Evolutionary conservation across 306 rosid genomes (phyloP).

Genomic region (Crotalaria pallida): DNA sequence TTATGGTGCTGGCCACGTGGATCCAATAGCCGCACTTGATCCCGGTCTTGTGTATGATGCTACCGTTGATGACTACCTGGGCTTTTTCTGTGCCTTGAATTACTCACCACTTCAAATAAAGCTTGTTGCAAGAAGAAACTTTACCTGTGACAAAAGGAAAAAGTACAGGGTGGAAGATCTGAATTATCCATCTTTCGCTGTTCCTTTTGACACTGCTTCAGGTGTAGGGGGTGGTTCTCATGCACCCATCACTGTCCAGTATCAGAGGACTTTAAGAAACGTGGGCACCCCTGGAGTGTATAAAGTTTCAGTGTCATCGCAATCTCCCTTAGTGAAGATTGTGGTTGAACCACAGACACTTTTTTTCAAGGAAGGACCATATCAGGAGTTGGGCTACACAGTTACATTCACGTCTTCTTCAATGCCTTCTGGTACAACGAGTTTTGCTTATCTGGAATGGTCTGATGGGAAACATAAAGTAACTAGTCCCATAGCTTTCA

Average conservation of each 20-base stretch:
- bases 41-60: conserved; percentile 84
- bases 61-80: conserved; percentile 54
- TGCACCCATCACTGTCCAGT: conserved; percentile 38
- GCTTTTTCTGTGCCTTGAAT: conserved; percentile 76
- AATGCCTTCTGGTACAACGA: conserved; percentile 52
- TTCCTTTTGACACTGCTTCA: conserved; percentile 56
- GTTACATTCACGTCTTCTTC: conserved; percentile 55
- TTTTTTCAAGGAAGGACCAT: conserved; percentile 28
- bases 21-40: conserved; percentile 78
- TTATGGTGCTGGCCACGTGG: conserved; percentile 83
- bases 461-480: conserved; percentile 79
- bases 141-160: conserved; percentile 46
- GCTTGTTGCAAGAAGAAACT: conserved; percentile 35
- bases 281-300: conserved; percentile 64
- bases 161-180: conserved; percentile 60
- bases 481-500: conserved; percentile 73
- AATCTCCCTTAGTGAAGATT: conserved; percentile 51
- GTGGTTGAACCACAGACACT: conserved; percentile 61
- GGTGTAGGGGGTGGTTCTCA: conserved; percentile 38
- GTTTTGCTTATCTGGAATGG: conserved; percentile 75
- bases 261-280: conserved; percentile 67
- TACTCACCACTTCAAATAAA: conserved; percentile 51
- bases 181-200: conserved; percentile 88
- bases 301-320: conserved; percentile 41
- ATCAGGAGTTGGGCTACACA: conserved; percentile 62